Percentiles rank a stretch among this genome's conserved stretches.
Evolutionary conservation across 176 grass and related monocot species (phyloP).

Genomic region (Thinopyrum elongatum): DNA sequence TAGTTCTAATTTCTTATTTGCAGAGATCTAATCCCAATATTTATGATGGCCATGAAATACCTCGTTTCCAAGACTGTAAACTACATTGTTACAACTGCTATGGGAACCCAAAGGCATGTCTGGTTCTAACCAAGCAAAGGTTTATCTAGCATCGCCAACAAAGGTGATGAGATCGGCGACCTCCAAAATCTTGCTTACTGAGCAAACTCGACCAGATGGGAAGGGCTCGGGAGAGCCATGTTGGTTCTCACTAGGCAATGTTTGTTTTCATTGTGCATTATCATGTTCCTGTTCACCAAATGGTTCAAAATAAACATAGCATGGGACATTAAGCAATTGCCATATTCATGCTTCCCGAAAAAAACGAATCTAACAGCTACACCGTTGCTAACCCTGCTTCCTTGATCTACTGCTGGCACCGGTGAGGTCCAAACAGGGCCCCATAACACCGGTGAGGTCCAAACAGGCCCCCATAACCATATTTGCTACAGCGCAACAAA

Average conservation of each 20-base stretch:
- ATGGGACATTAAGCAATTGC: neutral
- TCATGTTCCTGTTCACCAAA: neutral
- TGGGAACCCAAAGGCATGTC: neutral
- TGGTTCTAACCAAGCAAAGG: neutral
- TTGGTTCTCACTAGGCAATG: neutral
- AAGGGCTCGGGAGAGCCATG: neutral
- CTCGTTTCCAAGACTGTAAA: neutral
- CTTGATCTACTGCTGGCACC: neutral
- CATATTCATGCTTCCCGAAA: neutral
- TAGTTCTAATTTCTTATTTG: neutral
- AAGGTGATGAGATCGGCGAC: neutral
- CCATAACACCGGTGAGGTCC: neutral
- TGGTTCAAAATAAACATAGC: neutral
- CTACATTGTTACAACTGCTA: neutral
- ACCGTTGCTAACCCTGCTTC: neutral
- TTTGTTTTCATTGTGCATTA: neutral
- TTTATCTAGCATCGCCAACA: neutral
- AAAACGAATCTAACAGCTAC: neutral
- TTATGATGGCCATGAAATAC: neutral
- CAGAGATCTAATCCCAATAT: neutral
- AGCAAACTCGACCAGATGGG: neutral
- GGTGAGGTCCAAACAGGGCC: neutral
- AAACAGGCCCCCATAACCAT: neutral
- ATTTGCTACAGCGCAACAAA: slow-evolving; percentile 8
- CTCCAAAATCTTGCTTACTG: neutral